Conservation (phyloP, 805 yeast species). For the Groenewaldozyma tartarivorans region DNA sequence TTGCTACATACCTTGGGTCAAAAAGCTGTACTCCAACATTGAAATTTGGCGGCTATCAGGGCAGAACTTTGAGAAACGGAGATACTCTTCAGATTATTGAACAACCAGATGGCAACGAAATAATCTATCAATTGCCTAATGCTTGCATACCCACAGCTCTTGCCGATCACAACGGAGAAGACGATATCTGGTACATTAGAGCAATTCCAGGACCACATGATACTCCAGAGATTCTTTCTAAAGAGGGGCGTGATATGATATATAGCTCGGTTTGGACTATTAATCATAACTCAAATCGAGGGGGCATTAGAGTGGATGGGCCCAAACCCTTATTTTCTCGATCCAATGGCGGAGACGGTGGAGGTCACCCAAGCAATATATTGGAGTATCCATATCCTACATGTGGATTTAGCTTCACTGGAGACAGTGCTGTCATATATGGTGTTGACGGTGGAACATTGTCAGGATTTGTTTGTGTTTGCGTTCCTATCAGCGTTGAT, state of each 20-base stretch:
- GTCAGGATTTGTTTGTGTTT: conserved; percentile 95
- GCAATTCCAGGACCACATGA: conserved; percentile 98
- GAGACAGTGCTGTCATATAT: conserved; percentile 93
- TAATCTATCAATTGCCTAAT: background rate
- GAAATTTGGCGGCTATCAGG: conserved; percentile 82
- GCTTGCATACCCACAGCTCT: background rate
- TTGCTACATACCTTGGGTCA: conserved; percentile 86
- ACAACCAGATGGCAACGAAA: background rate
- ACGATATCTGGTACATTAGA: conserved; percentile 70
- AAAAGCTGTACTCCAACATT: conserved; percentile 91
- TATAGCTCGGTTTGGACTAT: conserved; percentile 79
- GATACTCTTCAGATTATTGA: conserved; percentile 81
- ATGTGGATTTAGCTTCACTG: conserved; percentile 95
- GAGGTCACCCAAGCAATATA: conserved; percentile 92
- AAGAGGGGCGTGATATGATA: conserved; percentile 65
- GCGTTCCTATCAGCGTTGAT: conserved; percentile 88
- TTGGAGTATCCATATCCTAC: conserved; percentile 93
- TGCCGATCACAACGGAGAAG: too few relatives aligned
- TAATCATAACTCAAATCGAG: conserved; percentile 92
- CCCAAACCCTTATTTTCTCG: conserved; percentile 97
- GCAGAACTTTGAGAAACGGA: conserved; percentile 81
- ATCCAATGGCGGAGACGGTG: conserved; percentile 92
- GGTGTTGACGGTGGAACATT: conserved; percentile 96
- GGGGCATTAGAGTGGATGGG: conserved; percentile 82
- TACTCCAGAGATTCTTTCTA: conserved; percentile 81